phyloP scores from a whole-genome alignment of 1,139 yeast species.

The Kazachstania sp. region DNA sequence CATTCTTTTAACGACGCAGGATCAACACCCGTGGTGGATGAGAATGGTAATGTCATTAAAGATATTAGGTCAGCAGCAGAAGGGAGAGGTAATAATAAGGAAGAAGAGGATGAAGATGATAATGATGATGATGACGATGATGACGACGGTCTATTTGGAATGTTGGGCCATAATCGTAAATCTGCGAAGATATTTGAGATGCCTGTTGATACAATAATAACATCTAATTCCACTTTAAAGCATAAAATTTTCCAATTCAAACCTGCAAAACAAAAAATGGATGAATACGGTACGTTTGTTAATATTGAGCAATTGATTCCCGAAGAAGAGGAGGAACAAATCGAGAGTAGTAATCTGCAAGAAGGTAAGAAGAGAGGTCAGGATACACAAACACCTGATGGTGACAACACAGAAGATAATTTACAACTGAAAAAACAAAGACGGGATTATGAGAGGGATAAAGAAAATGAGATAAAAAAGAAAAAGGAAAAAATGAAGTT shows the following conservation, averaged over 20 bases:
- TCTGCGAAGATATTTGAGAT: slow-evolving; percentile 16
- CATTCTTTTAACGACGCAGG: slow-evolving; percentile 6
- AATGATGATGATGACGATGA: slow-evolving; percentile 30
- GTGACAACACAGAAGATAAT: neutral
- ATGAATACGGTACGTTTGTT: slow-evolving; percentile 78
- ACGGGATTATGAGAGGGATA: neutral
- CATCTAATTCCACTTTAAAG: slow-evolving; percentile 48
- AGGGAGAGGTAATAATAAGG: neutral
- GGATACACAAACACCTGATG: neutral
- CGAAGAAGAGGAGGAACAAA: slow-evolving; percentile 43
- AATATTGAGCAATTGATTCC: slow-evolving; percentile 44
- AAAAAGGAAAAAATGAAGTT: slow-evolving; percentile 23
- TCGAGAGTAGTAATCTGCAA: slow-evolving; percentile 20
- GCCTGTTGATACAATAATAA: slow-evolving; percentile 53
- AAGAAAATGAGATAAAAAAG: slow-evolving; percentile 11
- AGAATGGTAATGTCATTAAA: neutral
- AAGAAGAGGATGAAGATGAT: slow-evolving; percentile 26
- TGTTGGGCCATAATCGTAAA: slow-evolving; percentile 7
- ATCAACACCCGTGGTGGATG: neutral
- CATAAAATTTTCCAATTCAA: slow-evolving; percentile 74
- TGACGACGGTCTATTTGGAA: slow-evolving; percentile 22
- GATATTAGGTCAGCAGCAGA: neutral
- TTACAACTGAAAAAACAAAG: slow-evolving; percentile 13
- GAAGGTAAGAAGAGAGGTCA: neutral
- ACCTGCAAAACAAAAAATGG: slow-evolving; percentile 50